Evolutionary conservation across 1,139 yeast genomes (phyloP), one percentile per base, ranked within the genome.

Genomic region (Saccharomycopsis hybrid): DNA sequence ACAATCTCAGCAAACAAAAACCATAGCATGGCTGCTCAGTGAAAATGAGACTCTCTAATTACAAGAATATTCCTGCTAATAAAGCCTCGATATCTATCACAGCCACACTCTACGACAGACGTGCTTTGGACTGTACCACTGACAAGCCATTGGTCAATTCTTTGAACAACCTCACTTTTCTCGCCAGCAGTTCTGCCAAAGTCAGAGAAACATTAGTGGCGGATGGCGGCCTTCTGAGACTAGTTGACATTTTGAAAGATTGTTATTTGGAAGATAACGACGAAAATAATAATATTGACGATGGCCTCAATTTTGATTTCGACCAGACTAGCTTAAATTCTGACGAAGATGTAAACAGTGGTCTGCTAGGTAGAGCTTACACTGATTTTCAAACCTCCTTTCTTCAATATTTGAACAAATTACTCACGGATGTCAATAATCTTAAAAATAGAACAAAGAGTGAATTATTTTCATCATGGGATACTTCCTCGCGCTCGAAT

Each of bases 11-110:
- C n/a, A n/a, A n/a, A n/a, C n/a, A n/a, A n/a, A n/a, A n/a, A n/a
- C n/a, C n/a, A n/a, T n/a, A n/a, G n/a, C n/a, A n/a, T n/a, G n/a
- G n/a, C n/a, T n/a, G n/a, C n/a, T n/a, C n/a, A n/a, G n/a, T n/a
- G n/a, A n/a, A n/a, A 24, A 89, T 92, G 98, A 82, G 97, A 69
- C 96, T 89, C 62, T 81, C 95, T 48, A 89, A 89, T 68, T 86
- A 84, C 67, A 80, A 86, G 63, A 82, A 90, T 31, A 78, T 88
- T 51, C 69, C 82, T 48, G 76, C 80, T 55, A 92, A 92, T 69
- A 77, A 85, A 64, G 97, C 98, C 4, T 89, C 96, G 24, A 87
- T 90, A 41, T 82, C 92, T 35, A 89, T 92, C 55, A 85, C 96
- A 8, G 79, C 95, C 31, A 81, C 90, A 37, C 77, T 90, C 40